Evolutionary conservation across 768 basidiomycete species (phyloP).

Genomic region (Pulveroboletus sp.): DNA sequence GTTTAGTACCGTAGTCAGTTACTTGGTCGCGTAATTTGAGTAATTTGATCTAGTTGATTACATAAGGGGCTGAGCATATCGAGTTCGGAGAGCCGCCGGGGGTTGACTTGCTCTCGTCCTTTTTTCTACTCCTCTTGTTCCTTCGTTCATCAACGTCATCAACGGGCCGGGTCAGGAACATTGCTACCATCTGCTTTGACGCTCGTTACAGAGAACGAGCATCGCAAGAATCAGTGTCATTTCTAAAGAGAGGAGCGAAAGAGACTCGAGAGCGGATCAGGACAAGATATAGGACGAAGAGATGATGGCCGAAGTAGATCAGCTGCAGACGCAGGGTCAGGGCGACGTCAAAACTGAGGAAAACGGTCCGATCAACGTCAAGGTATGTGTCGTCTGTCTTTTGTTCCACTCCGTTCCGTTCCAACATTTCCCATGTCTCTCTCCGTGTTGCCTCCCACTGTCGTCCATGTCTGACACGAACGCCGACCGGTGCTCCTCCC

Average conservation of each 20-base stretch:
- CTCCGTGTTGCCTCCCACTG: background rate
- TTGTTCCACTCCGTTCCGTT: background rate
- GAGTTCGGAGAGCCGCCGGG: background rate
- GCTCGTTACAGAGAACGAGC: background rate
- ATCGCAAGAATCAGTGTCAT: background rate
- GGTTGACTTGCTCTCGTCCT: no score
- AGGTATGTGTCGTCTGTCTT: slow-evolving; percentile 41
- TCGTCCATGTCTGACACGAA: background rate
- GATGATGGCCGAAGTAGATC: slow-evolving; percentile 12
- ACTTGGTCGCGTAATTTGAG: background rate
- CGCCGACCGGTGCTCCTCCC: background rate
- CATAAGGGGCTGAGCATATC: background rate
- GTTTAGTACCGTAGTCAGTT: background rate
- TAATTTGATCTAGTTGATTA: slow-evolving; percentile 8
- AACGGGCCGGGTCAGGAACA: background rate
- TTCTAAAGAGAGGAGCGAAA: background rate
- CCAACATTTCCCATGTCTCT: no score
- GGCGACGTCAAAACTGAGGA: slow-evolving; percentile 50
- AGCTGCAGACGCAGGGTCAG: slow-evolving; percentile 20
- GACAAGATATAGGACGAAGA: background rate
- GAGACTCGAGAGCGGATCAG: background rate
- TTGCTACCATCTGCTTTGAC: background rate
- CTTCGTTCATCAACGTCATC: background rate
- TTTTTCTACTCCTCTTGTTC: background rate
- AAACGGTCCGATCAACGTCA: slow-evolving; percentile 72